Evolutionary conservation across 495 filamentous ascomycete species (phyloP), one percentile per base, ranked within the genome.

Genomic region (Tetracladium setigerum): DNA sequence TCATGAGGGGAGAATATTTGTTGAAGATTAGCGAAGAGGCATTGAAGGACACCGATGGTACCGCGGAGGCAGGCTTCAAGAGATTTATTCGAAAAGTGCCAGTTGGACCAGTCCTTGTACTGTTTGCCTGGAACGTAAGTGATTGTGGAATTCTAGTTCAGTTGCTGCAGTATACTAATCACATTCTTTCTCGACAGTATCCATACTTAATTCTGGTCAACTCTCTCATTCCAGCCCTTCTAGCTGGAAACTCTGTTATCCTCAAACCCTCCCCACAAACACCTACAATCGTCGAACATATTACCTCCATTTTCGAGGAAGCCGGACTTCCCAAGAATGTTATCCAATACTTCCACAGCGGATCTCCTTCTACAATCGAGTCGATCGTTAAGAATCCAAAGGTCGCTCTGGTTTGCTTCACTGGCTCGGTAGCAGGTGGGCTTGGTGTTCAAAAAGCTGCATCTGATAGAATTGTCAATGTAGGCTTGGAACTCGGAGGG

Each of bases 121-220:
- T 96, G 46, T 95, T 96, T 67, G 86, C 90, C 11, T 96, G 90
- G 90, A 96, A 96, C 63, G 88, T 89, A 66, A 65, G 84, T 73
- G 15, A 43, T 33, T 36, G 36, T 36, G 22, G 16, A 7, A 9
- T 11, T 13, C 7, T 27, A 41, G n/a, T 8, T 18, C 54, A 55
- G 34, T 55, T 50, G 14, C 13, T 16, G 2, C 11, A 16, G 39
- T n/a, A 33, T 8, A 14, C 51, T 54, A 16, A 56, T 27, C 31
- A 19, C n/a, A n/a, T n/a, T 17, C 12, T 17, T 15, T 15, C 1
- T 14, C 14, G 5, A 10, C 57, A 95, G 88, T 96, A 96, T 59
- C 90, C 90, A 11, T 96, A 94, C 57, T 70, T 96, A 38, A 91
- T 90, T 54, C 73, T 95, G 5, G 81, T 95, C 56, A 96, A 96